Conservation (phyloP, 805 yeast genomes). For the Henningerozyma blattae region DNA sequence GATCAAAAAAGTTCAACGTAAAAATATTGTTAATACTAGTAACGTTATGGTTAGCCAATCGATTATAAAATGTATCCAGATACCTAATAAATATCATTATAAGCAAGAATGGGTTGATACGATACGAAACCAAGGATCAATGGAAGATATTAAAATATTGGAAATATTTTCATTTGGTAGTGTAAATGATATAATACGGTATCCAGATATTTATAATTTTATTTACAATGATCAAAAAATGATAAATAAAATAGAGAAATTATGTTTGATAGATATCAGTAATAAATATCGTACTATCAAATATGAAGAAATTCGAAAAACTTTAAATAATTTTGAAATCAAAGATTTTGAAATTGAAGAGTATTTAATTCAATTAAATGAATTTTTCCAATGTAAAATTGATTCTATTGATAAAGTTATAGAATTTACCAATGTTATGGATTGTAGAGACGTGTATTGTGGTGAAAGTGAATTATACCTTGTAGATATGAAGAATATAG, state of each 20-base stretch:
- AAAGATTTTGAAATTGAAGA: constrained; percentile 9
- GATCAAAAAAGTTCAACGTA: no score
- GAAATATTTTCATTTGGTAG: constrained; percentile 22
- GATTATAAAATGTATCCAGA: no score
- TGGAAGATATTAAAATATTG: constrained; percentile 5
- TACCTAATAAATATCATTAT: constrained; percentile 12
- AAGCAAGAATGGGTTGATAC: constrained; percentile 17
- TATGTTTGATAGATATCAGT: constrained; percentile 15
- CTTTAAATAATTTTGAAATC: constrained; percentile 5
- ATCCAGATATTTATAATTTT: not conserved
- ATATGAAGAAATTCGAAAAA: constrained; percentile 3
- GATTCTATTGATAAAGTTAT: constrained; percentile 13
- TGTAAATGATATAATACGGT: constrained; percentile 7
- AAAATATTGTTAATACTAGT: no score
- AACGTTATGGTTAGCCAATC: no score
- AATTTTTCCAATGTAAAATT: constrained; percentile 9
- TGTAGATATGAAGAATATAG: not conserved
- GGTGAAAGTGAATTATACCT: constrained; percentile 7
- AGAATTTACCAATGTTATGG: constrained; percentile 6
- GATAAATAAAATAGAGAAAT: constrained; percentile 13
- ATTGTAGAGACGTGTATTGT: constrained; percentile 19
- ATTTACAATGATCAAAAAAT: no score
- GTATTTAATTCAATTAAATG: constrained; percentile 12
- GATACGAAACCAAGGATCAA: not conserved
- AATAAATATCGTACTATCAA: constrained; percentile 8